phyloP scores from a whole-genome alignment of 352 stramenopile genomes.

The Globisporangium spiculum region DNA sequence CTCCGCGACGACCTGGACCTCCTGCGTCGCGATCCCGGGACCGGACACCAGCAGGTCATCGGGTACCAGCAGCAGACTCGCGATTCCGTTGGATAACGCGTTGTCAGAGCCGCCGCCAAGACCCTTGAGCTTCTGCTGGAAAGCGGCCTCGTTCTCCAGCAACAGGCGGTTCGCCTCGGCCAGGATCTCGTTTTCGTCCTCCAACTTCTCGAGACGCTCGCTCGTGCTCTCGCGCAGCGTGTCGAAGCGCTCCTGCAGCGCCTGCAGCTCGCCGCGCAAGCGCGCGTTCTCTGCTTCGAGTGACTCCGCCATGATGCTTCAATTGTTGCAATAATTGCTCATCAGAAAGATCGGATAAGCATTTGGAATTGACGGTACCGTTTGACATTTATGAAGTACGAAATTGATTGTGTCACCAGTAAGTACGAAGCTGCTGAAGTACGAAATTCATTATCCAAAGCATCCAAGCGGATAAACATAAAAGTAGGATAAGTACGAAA shows the following conservation, averaged over 20 bases:
- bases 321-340: neutral
- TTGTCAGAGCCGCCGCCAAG: neutral
- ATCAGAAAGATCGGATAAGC: no score
- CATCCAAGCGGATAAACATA: no score
- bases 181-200: conserved; percentile 73
- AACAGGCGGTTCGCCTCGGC: conserved; percentile 71
- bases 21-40: conserved; percentile 24
- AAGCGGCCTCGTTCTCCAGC: conserved; percentile 45
- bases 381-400: no score
- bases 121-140: conserved; percentile 11
- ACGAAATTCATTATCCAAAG: no score
- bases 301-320: neutral
- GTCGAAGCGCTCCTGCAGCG: conserved; percentile 52
- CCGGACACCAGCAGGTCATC: conserved; percentile 71
- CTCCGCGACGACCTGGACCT: conserved; percentile 36
- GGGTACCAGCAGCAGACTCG: conserved; percentile 42
- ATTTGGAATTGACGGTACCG: no score
- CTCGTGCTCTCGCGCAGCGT: conserved; percentile 28
- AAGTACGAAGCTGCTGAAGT: no score
- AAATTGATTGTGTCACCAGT: no score
- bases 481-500: no score
- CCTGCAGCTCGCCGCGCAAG: conserved; percentile 41
- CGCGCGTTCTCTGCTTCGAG: conserved; percentile 43
- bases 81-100: neutral
- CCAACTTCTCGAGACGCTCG: conserved; percentile 49